phyloP scores from a whole-genome alignment of 2,329 filamentous ascomycete species.

The Coleophoma crateriformis region DNA sequence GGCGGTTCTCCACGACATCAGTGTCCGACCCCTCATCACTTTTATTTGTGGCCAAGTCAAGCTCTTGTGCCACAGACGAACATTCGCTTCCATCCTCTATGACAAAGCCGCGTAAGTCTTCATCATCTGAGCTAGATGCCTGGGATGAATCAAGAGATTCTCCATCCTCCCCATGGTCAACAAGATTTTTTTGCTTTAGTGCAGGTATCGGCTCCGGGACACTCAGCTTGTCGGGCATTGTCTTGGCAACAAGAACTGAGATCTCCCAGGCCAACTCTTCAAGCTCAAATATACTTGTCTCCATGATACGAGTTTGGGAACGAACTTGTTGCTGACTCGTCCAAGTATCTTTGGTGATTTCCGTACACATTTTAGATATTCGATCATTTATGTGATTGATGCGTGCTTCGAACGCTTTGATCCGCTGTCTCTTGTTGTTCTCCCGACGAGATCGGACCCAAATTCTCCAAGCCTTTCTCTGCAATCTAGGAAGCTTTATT shows the following conservation, averaged over 20 bases:
- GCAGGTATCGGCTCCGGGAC: neutral
- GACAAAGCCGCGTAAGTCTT: slow-evolving; percentile 43
- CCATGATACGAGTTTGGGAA: slow-evolving; percentile 51
- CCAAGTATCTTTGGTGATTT: slow-evolving; percentile 50
- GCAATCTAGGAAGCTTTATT: slow-evolving; percentile 48
- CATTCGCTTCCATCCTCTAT: slow-evolving; percentile 23
- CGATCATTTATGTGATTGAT: slow-evolving; percentile 41
- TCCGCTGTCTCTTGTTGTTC: slow-evolving; percentile 30
- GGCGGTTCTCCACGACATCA: too few relatives aligned
- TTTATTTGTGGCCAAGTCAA: slow-evolving; percentile 20
- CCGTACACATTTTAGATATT: slow-evolving; percentile 47
- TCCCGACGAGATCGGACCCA: slow-evolving; percentile 53
- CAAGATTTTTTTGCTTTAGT: neutral
- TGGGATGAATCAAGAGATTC: slow-evolving; percentile 16
- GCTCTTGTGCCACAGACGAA: slow-evolving; percentile 7
- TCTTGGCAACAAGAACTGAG: slow-evolving; percentile 36
- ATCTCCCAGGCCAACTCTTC: slow-evolving; percentile 47
- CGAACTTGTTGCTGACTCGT: slow-evolving; percentile 44
- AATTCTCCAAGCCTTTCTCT: slow-evolving; percentile 49
- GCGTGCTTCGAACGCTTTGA: slow-evolving; percentile 36
- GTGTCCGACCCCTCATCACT: slow-evolving; percentile 1
- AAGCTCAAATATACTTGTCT: slow-evolving; percentile 59
- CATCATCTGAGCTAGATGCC: slow-evolving; percentile 34
- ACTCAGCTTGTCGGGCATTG: slow-evolving; percentile 30
- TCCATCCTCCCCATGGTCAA: slow-evolving; percentile 12